Conservation (phyloP, 2,329 filamentous ascomycete species). For the Fusarium goolgardi region DNA sequence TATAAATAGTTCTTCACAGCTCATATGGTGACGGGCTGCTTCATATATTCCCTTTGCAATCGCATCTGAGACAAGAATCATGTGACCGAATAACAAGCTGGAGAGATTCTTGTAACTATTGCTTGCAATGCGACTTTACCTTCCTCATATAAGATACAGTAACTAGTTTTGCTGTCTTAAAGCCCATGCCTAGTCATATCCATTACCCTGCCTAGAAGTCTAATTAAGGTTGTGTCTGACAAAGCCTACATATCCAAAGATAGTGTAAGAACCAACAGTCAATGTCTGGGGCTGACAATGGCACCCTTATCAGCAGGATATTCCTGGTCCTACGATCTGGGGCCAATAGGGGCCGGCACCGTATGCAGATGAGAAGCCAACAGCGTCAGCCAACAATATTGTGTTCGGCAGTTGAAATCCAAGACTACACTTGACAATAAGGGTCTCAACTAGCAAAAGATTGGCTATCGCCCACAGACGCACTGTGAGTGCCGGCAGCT, state of each 20-base stretch:
- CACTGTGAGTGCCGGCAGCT: too few species aligned
- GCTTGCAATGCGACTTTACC: slow-evolving; percentile 14
- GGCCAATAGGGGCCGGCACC: slow-evolving; percentile 6
- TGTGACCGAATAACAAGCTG: slow-evolving; percentile 16
- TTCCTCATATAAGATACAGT: slow-evolving; percentile 16
- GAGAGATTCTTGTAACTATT: slow-evolving; percentile 2
- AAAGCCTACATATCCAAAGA: background rate
- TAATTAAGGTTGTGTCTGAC: slow-evolving; percentile 27
- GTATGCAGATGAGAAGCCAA: slow-evolving; percentile 5
- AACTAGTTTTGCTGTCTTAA: slow-evolving; percentile 10
- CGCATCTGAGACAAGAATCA: slow-evolving; percentile 19
- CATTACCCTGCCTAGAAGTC: background rate
- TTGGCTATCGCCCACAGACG: background rate
- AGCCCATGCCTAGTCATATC: slow-evolving; percentile 4
- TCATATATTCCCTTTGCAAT: background rate
- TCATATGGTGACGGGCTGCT: slow-evolving; percentile 4
- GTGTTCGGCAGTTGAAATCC: background rate
- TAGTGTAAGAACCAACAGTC: background rate
- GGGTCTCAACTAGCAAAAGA: too few species aligned
- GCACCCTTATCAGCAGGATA: background rate
- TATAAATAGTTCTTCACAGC: slow-evolving; percentile 27
- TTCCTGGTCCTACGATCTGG: background rate
- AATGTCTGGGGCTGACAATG: background rate
- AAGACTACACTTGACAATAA: background rate
- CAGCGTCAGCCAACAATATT: background rate